Evolutionary conservation across 2,329 filamentous ascomycete species (phyloP), one percentile per base, ranked within the genome.

Genomic region (Neofusicoccum cordaticola): DNA sequence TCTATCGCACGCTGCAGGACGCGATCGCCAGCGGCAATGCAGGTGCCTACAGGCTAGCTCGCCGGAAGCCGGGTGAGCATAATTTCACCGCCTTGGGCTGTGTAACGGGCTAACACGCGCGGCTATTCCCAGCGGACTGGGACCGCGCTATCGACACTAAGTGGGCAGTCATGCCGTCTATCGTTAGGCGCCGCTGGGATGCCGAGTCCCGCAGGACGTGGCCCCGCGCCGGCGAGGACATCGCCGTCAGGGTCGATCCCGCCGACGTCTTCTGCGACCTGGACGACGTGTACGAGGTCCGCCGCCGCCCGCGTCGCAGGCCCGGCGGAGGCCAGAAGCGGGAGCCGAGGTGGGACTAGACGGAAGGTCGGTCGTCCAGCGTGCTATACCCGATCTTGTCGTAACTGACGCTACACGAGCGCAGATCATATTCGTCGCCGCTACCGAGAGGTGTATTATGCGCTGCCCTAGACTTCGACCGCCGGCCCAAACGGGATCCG

Each of bases 171-270:
- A 41, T 60, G 15, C 56, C 56, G 8, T 60, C 56, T 12, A 17
- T 48, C 56, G n/a, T 39, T 27, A 35, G 56, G 12, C 56, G 42
- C 41, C 56, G 56, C 56, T 60, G 56, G 56, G 56, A 60, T 4
- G 44, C 41, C 41, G 56, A 60, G 9, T 60, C 44, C 12, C 17
- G 42, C 56, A 45, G 41, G 15, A 19, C 13, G 27, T 63, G 48
- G 48, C 61, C 61, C 7, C 48, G 22, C 5, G 2, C 12, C 0
- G 48, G 50, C 13, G 61, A 63, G 7, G 37, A 51, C 34, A 45
- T 34, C 19, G 8, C 22, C 6, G 11, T 35, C 12, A 19, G n/a
- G 17, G 8, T 39, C 12, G 13, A 22, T 8, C 27, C 61, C 5
- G 27, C 45, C 22, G 48, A 63, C n/a, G 48, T 63, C 8, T 63